phyloP scores from a whole-genome alignment of 2,329 filamentous ascomycete species.

The Pseudocercospora eumusae region DNA sequence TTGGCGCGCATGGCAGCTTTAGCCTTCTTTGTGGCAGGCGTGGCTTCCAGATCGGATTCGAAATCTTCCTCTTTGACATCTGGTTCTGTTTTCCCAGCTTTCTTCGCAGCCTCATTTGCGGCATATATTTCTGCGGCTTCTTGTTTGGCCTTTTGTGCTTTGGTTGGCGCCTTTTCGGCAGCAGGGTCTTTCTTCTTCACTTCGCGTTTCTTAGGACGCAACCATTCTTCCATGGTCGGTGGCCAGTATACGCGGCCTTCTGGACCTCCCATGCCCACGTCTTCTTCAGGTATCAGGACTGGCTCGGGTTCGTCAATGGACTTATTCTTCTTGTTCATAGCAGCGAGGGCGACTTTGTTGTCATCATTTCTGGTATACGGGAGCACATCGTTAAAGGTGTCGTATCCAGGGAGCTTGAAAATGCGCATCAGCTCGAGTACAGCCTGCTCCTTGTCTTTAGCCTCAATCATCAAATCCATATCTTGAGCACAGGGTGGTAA shows the following conservation, averaged over 20 bases:
- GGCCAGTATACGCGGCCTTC: conserved; percentile 88
- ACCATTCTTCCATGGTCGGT: conserved; percentile 83
- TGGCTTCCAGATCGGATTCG: conserved; percentile 40
- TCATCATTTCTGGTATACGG: conserved; percentile 78
- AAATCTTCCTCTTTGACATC: conserved; percentile 29
- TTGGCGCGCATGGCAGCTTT: conserved; percentile 40
- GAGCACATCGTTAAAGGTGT: conserved; percentile 73
- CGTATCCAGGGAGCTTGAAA: conserved; percentile 78
- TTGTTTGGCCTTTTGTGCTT: conserved; percentile 40
- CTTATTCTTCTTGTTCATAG: conserved; percentile 47
- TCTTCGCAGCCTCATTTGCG: conserved; percentile 31
- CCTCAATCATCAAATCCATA: conserved; percentile 99
- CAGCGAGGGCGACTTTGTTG: conserved; percentile 53
- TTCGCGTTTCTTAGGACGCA: conserved; percentile 75
- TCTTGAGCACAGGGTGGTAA: conserved; percentile 78
- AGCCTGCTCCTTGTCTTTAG: conserved; percentile 96
- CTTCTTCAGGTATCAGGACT: conserved; percentile 60
- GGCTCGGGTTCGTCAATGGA: conserved; percentile 40
- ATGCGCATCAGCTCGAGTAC: conserved; percentile 91
- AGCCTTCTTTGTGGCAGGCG: conserved; percentile 45
- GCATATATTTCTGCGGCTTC: conserved; percentile 35
- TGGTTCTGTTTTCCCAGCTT: conserved; percentile 21
- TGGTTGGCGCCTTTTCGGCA: conserved; percentile 28
- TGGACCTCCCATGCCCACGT: conserved; percentile 83
- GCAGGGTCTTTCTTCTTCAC: conserved; percentile 56